Evolutionary conservation across 2,329 filamentous ascomycete genomes (phyloP), one percentile per base, ranked within the genome.

Genomic region (Whalleya microplaca): DNA sequence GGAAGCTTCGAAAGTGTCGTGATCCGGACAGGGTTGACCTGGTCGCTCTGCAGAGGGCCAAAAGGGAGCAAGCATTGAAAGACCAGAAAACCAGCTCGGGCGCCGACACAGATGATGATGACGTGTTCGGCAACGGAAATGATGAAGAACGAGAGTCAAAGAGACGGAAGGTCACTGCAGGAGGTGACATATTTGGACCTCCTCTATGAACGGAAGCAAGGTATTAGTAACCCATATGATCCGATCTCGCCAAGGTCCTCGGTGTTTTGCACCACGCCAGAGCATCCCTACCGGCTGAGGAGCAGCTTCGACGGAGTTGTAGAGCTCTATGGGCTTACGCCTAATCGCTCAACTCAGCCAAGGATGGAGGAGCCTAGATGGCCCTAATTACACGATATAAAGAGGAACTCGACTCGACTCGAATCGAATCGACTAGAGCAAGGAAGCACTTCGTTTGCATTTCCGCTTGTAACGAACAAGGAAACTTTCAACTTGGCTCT

Each of bases 21-120:
- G 90, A 94, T 66, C 89, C 90, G 0, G 87, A 91, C 64, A 85
- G 90, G 53, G 84, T 83, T 43, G 88, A 93, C 71, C 73, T 93
- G 2, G 86, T 92, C 18, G 86, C 85, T 46, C 75, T 90, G 48
- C 87, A 90, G 66, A 81, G 82, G 61, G 84, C 85, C 19, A 81
- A 87, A 65, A 84, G 84, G 46, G 83, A 86, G 65, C 76, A 80
- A 56, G 75, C 74, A 1, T 58, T 68, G 43, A 73, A 76, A 44
- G 75, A 74, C 50, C 75, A 75, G 40, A 77, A 72, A 10, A 62
- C 74, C 18, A 69, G 76, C 51, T 51, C 62, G 46, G 23, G 61
- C 48, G 4, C 69, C 76, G 69, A 81, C 76, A 61, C 67, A 6
- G 80, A 84, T 45, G 76, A 84, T 45, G 76, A 66, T 5, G 72